Percentiles rank a stretch among this genome's conserved stretches.
These are phyloP conservation scores for Leishmania amazonensis DNA, from an alignment of 208 protist genomes.

Conservation along the genomic window DNA sequence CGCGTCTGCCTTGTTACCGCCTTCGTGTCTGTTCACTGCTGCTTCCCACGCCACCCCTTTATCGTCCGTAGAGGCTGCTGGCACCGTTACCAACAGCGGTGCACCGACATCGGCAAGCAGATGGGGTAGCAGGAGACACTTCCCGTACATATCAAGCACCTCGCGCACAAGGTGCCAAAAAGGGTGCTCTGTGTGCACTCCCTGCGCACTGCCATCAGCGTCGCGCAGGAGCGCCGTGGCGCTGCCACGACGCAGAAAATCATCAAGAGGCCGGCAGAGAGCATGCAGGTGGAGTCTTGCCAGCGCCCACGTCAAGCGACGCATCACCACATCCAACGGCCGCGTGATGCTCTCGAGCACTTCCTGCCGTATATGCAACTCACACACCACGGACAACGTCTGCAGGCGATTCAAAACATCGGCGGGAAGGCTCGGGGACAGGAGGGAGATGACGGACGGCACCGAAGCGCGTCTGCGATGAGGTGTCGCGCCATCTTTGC, in stretches of 20 bases:
- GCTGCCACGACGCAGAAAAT: conserved; percentile 13
- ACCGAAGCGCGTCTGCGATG: neutral
- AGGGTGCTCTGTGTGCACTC: neutral
- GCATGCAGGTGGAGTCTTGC: conserved; percentile 22
- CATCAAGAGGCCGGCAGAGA: conserved; percentile 24
- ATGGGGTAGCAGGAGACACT: conserved; percentile 34
- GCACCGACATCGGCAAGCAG: conserved; percentile 7
- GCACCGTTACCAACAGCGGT: neutral
- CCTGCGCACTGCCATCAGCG: neutral
- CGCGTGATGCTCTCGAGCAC: conserved; percentile 19
- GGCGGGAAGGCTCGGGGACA: conserved; percentile 15
- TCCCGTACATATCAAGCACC: conserved; percentile 20
- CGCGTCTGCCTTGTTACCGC: too few relatives aligned
- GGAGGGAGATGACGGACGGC: conserved; percentile 1
- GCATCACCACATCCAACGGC: conserved; percentile 25
- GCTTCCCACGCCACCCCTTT: neutral
- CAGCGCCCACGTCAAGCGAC: conserved; percentile 19
- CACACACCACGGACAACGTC: conserved; percentile 7
- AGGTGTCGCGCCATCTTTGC: neutral
- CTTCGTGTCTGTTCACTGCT: neutral
- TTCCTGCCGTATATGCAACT: conserved; percentile 19
- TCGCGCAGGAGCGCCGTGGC: neutral
- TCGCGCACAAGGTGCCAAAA: conserved; percentile 4
- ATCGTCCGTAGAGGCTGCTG: neutral
- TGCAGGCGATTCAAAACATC: conserved; percentile 22